Evolutionary conservation across 805 yeast genomes (phyloP).

Genomic region (Myxozyma melibiosi): DNA sequence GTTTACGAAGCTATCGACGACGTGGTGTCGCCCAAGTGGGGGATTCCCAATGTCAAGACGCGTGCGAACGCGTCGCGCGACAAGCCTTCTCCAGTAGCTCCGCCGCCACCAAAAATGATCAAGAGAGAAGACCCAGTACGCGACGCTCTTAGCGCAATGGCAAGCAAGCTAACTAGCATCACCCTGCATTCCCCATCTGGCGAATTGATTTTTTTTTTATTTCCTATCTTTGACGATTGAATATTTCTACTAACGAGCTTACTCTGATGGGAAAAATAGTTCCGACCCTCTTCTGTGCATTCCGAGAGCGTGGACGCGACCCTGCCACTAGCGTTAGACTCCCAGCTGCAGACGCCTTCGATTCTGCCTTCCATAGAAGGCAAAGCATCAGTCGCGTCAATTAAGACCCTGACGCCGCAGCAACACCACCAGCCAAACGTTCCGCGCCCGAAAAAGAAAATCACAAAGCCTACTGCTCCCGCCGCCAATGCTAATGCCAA

Average conservation of each 20-base stretch:
- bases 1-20: slow-evolving; percentile 7
- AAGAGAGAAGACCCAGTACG: neutral
- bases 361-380: neutral
- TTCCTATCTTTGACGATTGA: too few relatives aligned
- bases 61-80: neutral
- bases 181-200: too few relatives aligned
- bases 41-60: slow-evolving; percentile 6
- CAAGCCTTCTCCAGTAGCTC: neutral
- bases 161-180: too few relatives aligned
- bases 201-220: too few relatives aligned
- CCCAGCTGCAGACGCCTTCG: slow-evolving; percentile 2
- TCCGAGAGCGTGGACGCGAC: slow-evolving; percentile 3
- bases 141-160: neutral
- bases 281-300: too few relatives aligned
- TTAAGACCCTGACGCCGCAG: neutral
- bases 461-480: neutral
- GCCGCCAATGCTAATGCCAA: too few relatives aligned
- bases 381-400: neutral
- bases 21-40: slow-evolving; percentile 21
- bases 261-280: too few relatives aligned
- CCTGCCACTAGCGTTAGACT: slow-evolving; percentile 3
- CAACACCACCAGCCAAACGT: too few relatives aligned
- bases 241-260: too few relatives aligned
- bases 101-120: neutral
- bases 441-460: neutral